Conservation (phyloP, 2,329 filamentous ascomycete genomes). For the Arthrobotrys iridis region DNA sequence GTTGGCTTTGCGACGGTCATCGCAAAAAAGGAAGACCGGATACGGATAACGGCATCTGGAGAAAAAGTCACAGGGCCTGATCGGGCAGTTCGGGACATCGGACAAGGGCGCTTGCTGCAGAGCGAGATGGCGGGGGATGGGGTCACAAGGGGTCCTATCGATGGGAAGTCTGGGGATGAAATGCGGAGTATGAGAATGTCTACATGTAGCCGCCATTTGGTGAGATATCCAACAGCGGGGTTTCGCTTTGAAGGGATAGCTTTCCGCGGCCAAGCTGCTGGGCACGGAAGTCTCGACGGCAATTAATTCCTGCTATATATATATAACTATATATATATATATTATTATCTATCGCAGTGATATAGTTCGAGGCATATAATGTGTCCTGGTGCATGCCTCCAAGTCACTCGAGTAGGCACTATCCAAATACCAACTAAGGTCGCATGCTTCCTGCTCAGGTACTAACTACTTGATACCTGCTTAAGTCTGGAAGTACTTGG, state of each 20-base stretch:
- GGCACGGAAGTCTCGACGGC: background rate
- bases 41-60: slow-evolving; percentile 5
- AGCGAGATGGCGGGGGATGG: background rate
- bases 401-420: too few species aligned
- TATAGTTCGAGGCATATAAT: background rate
- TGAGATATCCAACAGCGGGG: background rate
- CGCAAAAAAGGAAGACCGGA: too few species aligned
- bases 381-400: too few species aligned
- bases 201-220: too few species aligned
- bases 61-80: background rate
- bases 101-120: background rate
- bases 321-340: too few species aligned
- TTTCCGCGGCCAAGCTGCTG: slow-evolving; percentile 24
- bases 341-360: too few species aligned
- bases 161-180: slow-evolving; percentile 25
- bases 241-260: slow-evolving; percentile 25
- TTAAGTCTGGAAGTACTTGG: too few species aligned
- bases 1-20: background rate
- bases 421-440: too few species aligned
- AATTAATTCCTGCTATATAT: background rate
- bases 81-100: slow-evolving; percentile 15
- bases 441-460: too few species aligned
- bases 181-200: background rate
- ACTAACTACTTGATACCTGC: too few species aligned
- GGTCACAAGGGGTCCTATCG: background rate